Evolutionary conservation across 441 rosid genomes (phyloP), one percentile per base, ranked within the genome.

Genomic region (Mallotus japonicus): DNA sequence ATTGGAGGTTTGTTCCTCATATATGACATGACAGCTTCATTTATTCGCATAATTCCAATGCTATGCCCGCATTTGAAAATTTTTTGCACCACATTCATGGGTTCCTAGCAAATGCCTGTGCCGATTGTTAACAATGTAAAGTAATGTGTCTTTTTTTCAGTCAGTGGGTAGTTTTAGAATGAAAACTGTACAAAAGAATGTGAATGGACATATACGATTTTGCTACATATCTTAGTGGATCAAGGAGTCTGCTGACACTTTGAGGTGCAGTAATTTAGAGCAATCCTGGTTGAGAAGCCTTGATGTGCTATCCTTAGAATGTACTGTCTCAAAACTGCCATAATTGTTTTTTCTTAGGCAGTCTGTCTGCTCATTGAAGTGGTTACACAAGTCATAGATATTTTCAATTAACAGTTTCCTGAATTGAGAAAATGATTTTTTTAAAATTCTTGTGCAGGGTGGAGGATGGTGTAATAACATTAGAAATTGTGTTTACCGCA

Each of bases 401-500:
- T 20, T 62, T 62, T 53, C 56, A 37, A 19, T 34, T 70, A 15
- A 16, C 44, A 49, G 20, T 44, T 12, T 71, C 63, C 37, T 61
- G 19, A 60, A 46, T 66, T 46, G 62, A 59, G 58, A 51, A 71
- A 42, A 46, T 58, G 58, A 72, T 34, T 59, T 65, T 9, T 71
- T 72, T 46, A 19, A 65, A 71, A 46, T 62, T 75, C 68, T 63
- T 70, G 60, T 82, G 77, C 78, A 95, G 99, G 99, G 99, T 64
- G 99, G 99, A 76, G 98, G 99, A 84, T 95, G 99, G 99, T 95
- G 99, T 82, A 87, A 92, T 68, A 85, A 71, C 66, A 76, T 91
- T 56, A 85, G 90, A 78, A 85, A 82, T 46, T 95, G 99, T 69
- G 85, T 86, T 50, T 91, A 92, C 73, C 91, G 97, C 15, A 95